phyloP scores from a whole-genome alignment of 192 early-diverging fungal genomes.

The Lobosporangium transversale region DNA sequence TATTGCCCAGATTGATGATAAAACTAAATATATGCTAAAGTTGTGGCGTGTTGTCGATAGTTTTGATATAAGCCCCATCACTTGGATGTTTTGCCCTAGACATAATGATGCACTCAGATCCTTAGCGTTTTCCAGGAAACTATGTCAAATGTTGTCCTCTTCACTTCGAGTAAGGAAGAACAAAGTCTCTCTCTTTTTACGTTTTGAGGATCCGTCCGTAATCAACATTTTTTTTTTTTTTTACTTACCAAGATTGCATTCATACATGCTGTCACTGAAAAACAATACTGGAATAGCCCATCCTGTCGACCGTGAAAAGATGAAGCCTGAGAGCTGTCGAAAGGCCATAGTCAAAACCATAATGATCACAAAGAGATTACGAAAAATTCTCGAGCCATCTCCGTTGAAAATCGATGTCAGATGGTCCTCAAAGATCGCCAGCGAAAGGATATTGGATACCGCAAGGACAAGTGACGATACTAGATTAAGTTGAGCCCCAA shows the following conservation, averaged over 20 bases:
- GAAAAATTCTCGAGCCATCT: conserved; percentile 42
- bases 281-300: conserved; percentile 61
- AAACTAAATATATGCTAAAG: too few species aligned
- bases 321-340: conserved; percentile 54
- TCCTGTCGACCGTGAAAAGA: conserved; percentile 63
- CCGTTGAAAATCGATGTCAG: conserved; percentile 56
- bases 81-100: too few species aligned
- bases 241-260: conserved; percentile 64
- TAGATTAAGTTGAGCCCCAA: conserved; percentile 8
- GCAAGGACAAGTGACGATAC: conserved; percentile 35
- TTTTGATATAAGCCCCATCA: too few species aligned
- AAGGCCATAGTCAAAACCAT: conserved; percentile 32
- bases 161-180: too few species aligned
- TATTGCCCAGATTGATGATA: too few species aligned
- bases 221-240: too few species aligned
- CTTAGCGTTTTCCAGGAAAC: too few species aligned
- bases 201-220: too few species aligned
- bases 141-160: too few species aligned
- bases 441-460: conserved; percentile 58
- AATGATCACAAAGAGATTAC: conserved; percentile 51
- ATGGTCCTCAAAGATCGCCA: conserved; percentile 64
- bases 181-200: too few species aligned
- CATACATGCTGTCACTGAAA: conserved; percentile 63
- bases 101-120: too few species aligned
- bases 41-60: too few species aligned